Conservation (phyloP, 768 basidiomycete species). For the Lactifluus piperatus region DNA sequence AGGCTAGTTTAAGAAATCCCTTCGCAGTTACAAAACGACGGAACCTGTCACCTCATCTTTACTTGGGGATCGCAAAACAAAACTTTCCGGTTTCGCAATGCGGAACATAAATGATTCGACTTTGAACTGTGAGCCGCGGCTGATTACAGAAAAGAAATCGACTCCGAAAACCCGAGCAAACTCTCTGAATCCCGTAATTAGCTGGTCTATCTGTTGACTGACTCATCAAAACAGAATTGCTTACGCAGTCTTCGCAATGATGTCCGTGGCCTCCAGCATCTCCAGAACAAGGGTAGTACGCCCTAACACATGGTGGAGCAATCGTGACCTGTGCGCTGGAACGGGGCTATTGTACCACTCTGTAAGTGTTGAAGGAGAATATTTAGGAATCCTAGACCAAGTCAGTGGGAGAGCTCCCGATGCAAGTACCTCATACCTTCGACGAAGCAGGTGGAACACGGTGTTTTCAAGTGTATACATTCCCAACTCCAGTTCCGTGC, state of each 20-base stretch:
- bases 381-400: conserved; percentile 16
- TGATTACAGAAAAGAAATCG: conserved; percentile 93
- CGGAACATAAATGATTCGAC: conserved; percentile 99
- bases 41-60: conserved; percentile 54
- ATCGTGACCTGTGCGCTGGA: conserved; percentile 44
- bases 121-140: conserved; percentile 95
- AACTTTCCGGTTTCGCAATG: conserved; percentile 92
- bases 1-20: neutral
- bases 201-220: neutral
- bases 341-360: conserved; percentile 68
- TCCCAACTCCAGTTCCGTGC: conserved; percentile 67
- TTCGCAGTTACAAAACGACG: neutral
- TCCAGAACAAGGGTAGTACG: conserved; percentile 66
- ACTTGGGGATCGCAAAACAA: conserved; percentile 85
- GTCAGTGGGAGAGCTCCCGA: neutral
- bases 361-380: conserved; percentile 25
- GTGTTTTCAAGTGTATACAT: conserved; percentile 89
- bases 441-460: conserved; percentile 67
- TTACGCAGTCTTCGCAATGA: conserved; percentile 86
- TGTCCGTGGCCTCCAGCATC: conserved; percentile 72
- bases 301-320: conserved; percentile 55
- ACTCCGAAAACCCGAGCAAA: conserved; percentile 97
- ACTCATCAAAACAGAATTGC: conserved; percentile 24
- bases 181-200: conserved; percentile 47
- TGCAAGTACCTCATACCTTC: conserved; percentile 42